Conservation (phyloP, 768 basidiomycete genomes). For the Leccinum barrowsii region DNA sequence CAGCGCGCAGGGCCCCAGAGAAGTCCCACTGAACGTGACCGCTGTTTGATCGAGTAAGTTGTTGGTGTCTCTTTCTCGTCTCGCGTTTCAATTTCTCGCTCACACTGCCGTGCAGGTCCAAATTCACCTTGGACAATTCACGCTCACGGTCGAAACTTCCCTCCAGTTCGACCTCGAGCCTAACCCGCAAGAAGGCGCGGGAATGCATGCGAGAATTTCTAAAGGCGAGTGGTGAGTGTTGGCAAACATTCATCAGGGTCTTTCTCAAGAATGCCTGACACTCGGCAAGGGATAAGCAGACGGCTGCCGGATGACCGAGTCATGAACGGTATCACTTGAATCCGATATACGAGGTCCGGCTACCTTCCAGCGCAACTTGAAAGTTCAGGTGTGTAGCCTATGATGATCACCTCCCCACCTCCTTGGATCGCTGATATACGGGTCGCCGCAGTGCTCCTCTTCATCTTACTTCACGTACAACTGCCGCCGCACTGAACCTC, state of each 20-base stretch:
- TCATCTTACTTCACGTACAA: conserved; percentile 47
- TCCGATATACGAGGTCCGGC: conserved; percentile 61
- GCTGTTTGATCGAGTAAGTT: conserved; percentile 80
- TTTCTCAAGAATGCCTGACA: neutral
- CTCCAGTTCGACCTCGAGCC: conserved; percentile 55
- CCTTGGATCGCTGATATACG: neutral
- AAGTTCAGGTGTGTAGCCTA: conserved; percentile 49
- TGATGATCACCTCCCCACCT: conserved; percentile 24
- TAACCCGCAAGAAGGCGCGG: conserved; percentile 85
- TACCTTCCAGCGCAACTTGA: conserved; percentile 41
- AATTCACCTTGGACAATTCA: conserved; percentile 60
- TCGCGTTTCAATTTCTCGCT: neutral
- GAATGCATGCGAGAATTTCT: conserved; percentile 73
- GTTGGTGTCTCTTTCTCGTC: neutral
- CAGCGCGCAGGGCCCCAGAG: conserved; percentile 53
- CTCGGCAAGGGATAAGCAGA: conserved; percentile 46
- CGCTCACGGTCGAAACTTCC: conserved; percentile 60
- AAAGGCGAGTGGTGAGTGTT: conserved; percentile 69
- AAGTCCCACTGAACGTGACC: conserved; percentile 70
- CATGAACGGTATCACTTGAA: conserved; percentile 63
- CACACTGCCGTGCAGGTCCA: conserved; percentile 30
- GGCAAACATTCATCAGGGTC: neutral
- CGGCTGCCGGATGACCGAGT: conserved; percentile 66
- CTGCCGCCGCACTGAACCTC: conserved; percentile 53
- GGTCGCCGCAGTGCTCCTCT: conserved; percentile 55